These are phyloP conservation scores for Venturia aucupariae DNA, from an alignment of 2,329 filamentous ascomycete genomes.

Conservation along the genomic window DNA sequence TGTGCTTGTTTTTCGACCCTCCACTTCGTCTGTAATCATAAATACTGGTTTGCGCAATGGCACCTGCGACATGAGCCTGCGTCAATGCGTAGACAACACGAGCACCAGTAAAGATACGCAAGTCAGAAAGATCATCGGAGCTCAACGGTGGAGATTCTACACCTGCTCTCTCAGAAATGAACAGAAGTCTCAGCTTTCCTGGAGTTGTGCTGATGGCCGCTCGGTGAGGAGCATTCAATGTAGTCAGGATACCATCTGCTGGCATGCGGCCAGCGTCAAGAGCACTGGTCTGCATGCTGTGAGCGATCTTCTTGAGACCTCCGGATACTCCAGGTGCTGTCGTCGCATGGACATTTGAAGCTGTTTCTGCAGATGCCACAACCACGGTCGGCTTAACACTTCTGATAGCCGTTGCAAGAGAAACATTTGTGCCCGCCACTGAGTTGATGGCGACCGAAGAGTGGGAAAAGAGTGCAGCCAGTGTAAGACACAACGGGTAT, in stretches of 20 bases:
- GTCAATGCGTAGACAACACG: slow-evolving; percentile 80
- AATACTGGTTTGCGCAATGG: slow-evolving; percentile 75
- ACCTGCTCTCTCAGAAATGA: slow-evolving; percentile 65
- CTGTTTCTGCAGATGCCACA: slow-evolving; percentile 64
- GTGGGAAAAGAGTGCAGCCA: slow-evolving; percentile 77
- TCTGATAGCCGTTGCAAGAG: slow-evolving; percentile 63
- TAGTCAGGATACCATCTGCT: slow-evolving; percentile 51
- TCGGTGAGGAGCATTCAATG: slow-evolving; percentile 50
- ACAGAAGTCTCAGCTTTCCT: slow-evolving; percentile 72
- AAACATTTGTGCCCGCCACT: slow-evolving; percentile 63
- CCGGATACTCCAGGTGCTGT: slow-evolving; percentile 52
- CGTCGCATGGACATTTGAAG: slow-evolving; percentile 54
- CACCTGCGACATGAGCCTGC: slow-evolving; percentile 73
- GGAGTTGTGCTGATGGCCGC: slow-evolving; percentile 46
- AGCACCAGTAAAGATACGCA: slow-evolving; percentile 71
- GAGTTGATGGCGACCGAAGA: slow-evolving; percentile 82
- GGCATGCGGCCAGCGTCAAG: slow-evolving; percentile 70
- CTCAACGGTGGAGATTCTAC: slow-evolving; percentile 50
- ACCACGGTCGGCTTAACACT: slow-evolving; percentile 74
- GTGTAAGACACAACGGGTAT: slow-evolving; percentile 69
- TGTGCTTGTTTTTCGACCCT: slow-evolving; percentile 31
- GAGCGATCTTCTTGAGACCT: slow-evolving; percentile 56
- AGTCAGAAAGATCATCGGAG: slow-evolving; percentile 62
- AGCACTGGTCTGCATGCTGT: slow-evolving; percentile 61
- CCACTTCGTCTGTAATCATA: slow-evolving; percentile 68